Base-by-base conservation (phyloP, 1,284 basidiomycete genomes). In the Ustilago curta region DNA sequence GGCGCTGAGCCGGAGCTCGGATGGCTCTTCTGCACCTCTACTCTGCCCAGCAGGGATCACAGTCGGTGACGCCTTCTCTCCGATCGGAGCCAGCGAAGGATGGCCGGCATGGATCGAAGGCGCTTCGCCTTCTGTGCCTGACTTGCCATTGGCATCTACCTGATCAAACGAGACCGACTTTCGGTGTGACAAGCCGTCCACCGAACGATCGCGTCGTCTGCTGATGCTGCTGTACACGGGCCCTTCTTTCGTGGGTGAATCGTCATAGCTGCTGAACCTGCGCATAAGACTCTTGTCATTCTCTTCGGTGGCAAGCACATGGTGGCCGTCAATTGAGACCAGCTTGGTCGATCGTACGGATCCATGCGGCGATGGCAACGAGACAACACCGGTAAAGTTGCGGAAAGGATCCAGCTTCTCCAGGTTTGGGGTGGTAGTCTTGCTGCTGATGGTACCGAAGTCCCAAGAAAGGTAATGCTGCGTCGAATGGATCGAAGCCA, bases 381-480 rank as follows among this genome's bases (percentile, higher is more conserved):
- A 66, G 14, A 78, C 59, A 12, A 70, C 40, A 8, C 77, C 80
- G 8, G 68, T 76, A 49, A 82, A 82, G 51, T 75, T 75, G 49
- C 67, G 66, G 53, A 82, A 82, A 1, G 80, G 80, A 48, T 82
- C 80, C 18, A 57, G n/a, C 49, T 59, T 52, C 32, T 78, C 77
- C 12, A 59, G 54, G n/a, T 61, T 60, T 4, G 65, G 65, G 16
- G 71, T 76, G 3, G 57, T 52, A 5, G 59, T 53, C 3, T 52
- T 45, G 45, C 68, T 70, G 42, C 54, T 56, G 49, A 76, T 62
- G 31, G 71, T 65, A 39, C 62, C 78, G 56, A 82, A 82, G 59
- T 82, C 80, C 80, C 80, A 82, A 4, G 78, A 80, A 9, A 70
- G 54, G 16, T 66, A 57, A 8, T 77, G 59, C 19, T 76, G 67